Percentiles rank a stretch among this genome's conserved stretches.
phyloP scores from a whole-genome alignment of 495 filamentous ascomycete genomes.

The Alectoria sarmentosa region DNA sequence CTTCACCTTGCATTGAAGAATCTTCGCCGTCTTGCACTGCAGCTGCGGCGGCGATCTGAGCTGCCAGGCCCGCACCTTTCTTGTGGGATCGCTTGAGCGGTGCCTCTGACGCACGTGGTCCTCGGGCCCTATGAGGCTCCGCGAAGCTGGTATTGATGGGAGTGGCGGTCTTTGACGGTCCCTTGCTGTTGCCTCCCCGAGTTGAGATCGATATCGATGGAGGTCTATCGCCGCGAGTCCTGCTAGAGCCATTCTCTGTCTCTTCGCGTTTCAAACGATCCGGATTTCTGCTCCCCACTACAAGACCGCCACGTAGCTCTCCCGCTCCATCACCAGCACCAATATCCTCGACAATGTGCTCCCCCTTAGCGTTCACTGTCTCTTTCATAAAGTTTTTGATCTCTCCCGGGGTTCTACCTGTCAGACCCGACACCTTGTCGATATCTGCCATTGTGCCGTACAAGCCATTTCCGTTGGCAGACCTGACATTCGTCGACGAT shows the following conservation, averaged over 20 bases:
- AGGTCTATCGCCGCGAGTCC: constrained; percentile 15
- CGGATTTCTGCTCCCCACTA: constrained; percentile 16
- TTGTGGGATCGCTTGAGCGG: constrained; percentile 62
- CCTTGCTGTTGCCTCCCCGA: constrained; percentile 22
- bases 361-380: constrained; percentile 26
- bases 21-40: constrained; percentile 35
- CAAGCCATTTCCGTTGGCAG: constrained; percentile 26
- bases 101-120: constrained; percentile 33
- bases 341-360: constrained; percentile 29
- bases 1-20: constrained; percentile 23
- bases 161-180: constrained; percentile 54
- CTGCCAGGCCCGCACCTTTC: constrained; percentile 45
- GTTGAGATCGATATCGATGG: constrained; percentile 26
- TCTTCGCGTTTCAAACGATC: constrained; percentile 25
- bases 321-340: constrained; percentile 18
- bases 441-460: constrained; percentile 30
- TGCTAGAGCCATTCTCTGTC: constrained; percentile 14
- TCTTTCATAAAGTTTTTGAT: constrained; percentile 36
- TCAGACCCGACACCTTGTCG: constrained; percentile 33
- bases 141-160: constrained; percentile 39
- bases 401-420: constrained; percentile 32
- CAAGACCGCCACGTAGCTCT: constrained; percentile 22
- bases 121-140: constrained; percentile 34
- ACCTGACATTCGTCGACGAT: constrained; percentile 49
- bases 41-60: constrained; percentile 35